These are phyloP conservation scores for Trematosphaeria pertusa DNA, from an alignment of 2,329 filamentous ascomycete genomes.

Conservation along the genomic window DNA sequence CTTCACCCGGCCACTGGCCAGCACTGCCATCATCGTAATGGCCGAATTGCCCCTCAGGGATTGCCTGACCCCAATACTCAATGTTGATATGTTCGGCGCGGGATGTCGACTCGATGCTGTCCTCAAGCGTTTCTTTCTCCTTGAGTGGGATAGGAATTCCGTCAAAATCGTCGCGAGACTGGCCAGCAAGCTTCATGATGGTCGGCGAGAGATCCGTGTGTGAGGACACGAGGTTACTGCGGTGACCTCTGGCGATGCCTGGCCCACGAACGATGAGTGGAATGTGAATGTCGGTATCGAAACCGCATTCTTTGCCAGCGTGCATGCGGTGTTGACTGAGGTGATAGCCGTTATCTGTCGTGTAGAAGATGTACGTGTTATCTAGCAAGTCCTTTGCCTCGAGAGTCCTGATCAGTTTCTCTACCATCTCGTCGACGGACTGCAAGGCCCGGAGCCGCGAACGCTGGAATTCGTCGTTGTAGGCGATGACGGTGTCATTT, in stretches of 20 bases:
- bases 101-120: slow-evolving; percentile 8
- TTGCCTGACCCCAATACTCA: slow-evolving; percentile 54
- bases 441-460: slow-evolving; percentile 57
- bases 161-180: slow-evolving; percentile 44
- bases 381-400: slow-evolving; percentile 52
- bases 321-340: slow-evolving; percentile 51
- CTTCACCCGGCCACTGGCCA: too few species aligned
- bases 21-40: too few species aligned
- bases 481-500: slow-evolving; percentile 56
- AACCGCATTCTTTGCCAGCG: slow-evolving; percentile 50
- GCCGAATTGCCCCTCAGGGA: too few species aligned
- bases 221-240: slow-evolving; percentile 35
- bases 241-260: slow-evolving; percentile 33
- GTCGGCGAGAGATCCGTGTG: slow-evolving; percentile 53
- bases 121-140: slow-evolving; percentile 9
- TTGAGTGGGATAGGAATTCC: slow-evolving; percentile 45
- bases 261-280: slow-evolving; percentile 51
- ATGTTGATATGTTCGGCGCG: slow-evolving; percentile 48
- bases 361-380: slow-evolving; percentile 55
- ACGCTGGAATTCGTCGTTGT: slow-evolving; percentile 60
- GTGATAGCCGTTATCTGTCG: slow-evolving; percentile 52
- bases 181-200: slow-evolving; percentile 43
- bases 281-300: slow-evolving; percentile 52
- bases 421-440: slow-evolving; percentile 62
- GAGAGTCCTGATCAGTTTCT: slow-evolving; percentile 52